phyloP scores from a whole-genome alignment of 2,329 filamentous ascomycete species.

The Ophiostoma sp. region DNA sequence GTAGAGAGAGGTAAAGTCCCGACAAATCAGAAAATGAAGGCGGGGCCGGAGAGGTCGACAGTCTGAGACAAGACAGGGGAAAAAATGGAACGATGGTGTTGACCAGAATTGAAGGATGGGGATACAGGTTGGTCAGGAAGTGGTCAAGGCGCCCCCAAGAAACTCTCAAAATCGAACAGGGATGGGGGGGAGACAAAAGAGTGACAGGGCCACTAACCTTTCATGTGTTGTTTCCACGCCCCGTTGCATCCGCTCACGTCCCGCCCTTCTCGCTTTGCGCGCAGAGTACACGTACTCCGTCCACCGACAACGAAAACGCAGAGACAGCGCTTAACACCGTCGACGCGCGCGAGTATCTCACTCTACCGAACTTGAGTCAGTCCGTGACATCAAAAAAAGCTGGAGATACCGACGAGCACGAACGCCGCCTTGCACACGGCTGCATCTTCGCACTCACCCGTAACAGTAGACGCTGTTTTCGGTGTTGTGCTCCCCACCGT shows the following conservation, averaged over 20 bases:
- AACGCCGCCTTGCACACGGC: neutral
- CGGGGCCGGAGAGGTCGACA: conserved; percentile 1
- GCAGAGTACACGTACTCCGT: neutral
- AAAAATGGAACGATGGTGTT: conserved; percentile 9
- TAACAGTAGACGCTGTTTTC: neutral
- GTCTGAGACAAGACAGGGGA: neutral
- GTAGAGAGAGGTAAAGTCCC: too few relatives aligned
- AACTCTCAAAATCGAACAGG: neutral
- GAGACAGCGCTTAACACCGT: conserved; percentile 2
- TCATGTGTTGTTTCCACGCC: conserved; percentile 11
- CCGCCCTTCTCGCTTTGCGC: conserved; percentile 4
- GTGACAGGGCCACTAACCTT: neutral
- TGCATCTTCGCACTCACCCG: neutral
- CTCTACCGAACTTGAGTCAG: conserved; percentile 6
- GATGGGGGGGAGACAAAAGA: neutral
- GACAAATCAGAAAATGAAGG: conserved; percentile 1
- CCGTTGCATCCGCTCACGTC: conserved; percentile 18
- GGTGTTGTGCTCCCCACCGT: neutral
- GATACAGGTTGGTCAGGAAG: conserved; percentile 3
- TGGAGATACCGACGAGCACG: neutral
- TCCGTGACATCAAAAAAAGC: conserved; percentile 5
- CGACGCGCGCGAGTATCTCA: neutral
- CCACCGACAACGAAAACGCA: neutral
- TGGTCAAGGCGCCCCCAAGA: neutral
- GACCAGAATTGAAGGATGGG: neutral